These are phyloP conservation scores for Tricholoma furcatifolium DNA, from an alignment of 768 basidiomycete genomes.

Conservation along the genomic window DNA sequence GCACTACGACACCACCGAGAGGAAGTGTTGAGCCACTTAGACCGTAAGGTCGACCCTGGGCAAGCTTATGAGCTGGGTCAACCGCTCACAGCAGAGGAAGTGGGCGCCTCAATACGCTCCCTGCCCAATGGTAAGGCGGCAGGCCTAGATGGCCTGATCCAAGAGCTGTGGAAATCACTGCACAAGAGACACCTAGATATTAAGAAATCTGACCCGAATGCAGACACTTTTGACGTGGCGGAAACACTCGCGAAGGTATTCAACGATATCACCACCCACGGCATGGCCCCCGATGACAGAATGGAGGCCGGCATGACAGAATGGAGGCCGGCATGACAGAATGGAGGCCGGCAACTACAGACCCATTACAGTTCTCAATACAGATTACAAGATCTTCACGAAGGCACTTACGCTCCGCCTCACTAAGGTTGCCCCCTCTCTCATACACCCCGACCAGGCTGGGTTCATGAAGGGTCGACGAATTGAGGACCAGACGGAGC, in stretches of 20 bases:
- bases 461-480: background rate
- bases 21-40: background rate
- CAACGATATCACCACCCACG: background rate
- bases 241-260: background rate
- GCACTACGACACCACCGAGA: too few species aligned
- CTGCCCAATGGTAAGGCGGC: constrained; percentile 20
- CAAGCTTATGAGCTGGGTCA: background rate
- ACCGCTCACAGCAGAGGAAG: constrained; percentile 15
- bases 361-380: too few species aligned
- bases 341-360: too few species aligned
- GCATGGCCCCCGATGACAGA: constrained; percentile 7
- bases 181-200: background rate
- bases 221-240: background rate
- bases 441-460: background rate
- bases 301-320: background rate
- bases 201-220: background rate
- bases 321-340: constrained; percentile 5
- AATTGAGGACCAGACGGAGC: background rate
- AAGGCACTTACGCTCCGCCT: background rate
- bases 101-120: constrained; percentile 7
- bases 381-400: constrained; percentile 8
- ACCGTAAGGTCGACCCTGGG: background rate
- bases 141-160: constrained; percentile 24
- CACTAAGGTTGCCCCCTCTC: background rate
- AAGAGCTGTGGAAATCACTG: constrained; percentile 20